Conservation (phyloP, 176 grass and related monocot species). For the Aegilops longissima region DNA sequence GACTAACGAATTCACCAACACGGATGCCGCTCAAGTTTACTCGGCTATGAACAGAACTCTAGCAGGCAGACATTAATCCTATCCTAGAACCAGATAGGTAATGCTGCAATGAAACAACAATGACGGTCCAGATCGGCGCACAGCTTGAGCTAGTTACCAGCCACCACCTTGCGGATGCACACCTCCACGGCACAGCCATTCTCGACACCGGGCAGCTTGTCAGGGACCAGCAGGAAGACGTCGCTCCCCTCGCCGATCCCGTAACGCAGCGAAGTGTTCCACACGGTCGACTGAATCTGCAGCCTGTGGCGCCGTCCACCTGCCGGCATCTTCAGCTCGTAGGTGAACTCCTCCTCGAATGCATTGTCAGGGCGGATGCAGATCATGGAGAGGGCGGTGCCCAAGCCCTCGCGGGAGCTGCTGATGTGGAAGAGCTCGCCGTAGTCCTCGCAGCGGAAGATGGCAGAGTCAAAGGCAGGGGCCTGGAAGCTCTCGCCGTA, state of each 20-base stretch:
- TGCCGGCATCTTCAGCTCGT: background rate
- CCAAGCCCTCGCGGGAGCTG: background rate
- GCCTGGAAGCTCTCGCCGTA: conserved; percentile 2
- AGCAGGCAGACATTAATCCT: background rate
- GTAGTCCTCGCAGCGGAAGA: background rate
- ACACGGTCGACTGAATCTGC: conserved; percentile 6
- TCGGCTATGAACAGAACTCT: background rate
- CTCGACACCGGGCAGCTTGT: background rate
- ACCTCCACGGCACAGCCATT: background rate
- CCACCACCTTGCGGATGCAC: background rate
- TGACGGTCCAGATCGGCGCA: too few relatives aligned
- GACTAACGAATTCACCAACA: background rate
- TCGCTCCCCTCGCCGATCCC: background rate
- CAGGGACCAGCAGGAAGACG: background rate
- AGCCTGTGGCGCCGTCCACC: background rate
- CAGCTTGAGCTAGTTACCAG: background rate
- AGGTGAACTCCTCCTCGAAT: background rate
- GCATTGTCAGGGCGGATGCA: conserved; percentile 2
- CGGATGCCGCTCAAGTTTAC: background rate
- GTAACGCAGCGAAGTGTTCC: conserved; percentile 4
- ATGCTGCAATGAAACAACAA: background rate
- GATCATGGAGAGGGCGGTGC: conserved; percentile 14
- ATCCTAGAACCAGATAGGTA: background rate
- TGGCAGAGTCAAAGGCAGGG: background rate
- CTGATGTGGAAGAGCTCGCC: conserved; percentile 1